Percentiles rank a stretch among this genome's conserved stretches.
Conservation (phyloP, 805 yeast genomes). For the Schwanniomyces sp. region DNA sequence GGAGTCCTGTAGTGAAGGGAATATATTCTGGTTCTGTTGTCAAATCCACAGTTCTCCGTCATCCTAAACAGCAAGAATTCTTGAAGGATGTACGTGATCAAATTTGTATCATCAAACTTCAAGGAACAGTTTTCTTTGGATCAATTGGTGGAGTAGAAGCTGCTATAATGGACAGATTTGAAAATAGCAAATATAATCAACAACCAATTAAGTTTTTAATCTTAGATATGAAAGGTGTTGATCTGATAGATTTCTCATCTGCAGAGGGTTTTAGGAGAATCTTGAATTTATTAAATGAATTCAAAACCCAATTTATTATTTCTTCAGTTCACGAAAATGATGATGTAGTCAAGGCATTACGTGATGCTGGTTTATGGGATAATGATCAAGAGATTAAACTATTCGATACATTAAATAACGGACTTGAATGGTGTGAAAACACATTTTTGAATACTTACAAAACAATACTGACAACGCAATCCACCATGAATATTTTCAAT, state of each 20-base stretch:
- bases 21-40: slow-evolving; percentile 86
- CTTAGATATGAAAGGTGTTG: slow-evolving; percentile 81
- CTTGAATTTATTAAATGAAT: slow-evolving; percentile 70
- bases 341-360: slow-evolving; percentile 65
- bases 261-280: slow-evolving; percentile 93
- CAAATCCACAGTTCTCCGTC: slow-evolving; percentile 88
- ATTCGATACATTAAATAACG: slow-evolving; percentile 78
- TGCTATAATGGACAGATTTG: slow-evolving; percentile 65
- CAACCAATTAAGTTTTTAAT: slow-evolving; percentile 78
- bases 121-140: slow-evolving; percentile 91
- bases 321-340: slow-evolving; percentile 74
- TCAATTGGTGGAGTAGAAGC: slow-evolving; percentile 90
- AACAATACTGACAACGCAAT: slow-evolving; percentile 23
- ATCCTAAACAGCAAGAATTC: slow-evolving; percentile 84
- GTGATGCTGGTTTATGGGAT: slow-evolving; percentile 81
- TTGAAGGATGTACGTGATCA: slow-evolving; percentile 85
- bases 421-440: slow-evolving; percentile 97
- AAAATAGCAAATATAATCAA: slow-evolving; percentile 45
- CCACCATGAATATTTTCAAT: slow-evolving; percentile 1
- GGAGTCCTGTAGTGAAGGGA: slow-evolving; percentile 77
- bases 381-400: slow-evolving; percentile 48
- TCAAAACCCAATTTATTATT: slow-evolving; percentile 68
- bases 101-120: slow-evolving; percentile 80
- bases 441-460: slow-evolving; percentile 70
- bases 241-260: slow-evolving; percentile 86